phyloP scores from a whole-genome alignment of 805 yeast species.

The Schwanniomyces sp. region DNA sequence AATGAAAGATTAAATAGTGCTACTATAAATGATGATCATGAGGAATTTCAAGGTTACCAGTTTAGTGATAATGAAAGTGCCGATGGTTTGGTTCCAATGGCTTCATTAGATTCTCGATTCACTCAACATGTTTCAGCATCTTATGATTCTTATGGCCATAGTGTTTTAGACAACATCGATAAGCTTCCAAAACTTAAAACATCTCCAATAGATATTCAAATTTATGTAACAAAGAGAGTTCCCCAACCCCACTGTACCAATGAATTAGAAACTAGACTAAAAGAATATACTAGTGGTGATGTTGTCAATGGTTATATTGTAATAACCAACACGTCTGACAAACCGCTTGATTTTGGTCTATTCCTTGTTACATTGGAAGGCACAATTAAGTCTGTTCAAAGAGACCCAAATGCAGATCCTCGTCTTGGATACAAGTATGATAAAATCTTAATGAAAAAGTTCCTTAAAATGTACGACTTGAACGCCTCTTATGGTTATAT shows the following conservation, averaged over 20 bases:
- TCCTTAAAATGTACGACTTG: slow-evolving; percentile 59
- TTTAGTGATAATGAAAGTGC: slow-evolving; percentile 13
- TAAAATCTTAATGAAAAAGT: slow-evolving; percentile 44
- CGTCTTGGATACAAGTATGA: slow-evolving; percentile 18
- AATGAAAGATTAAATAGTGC: slow-evolving; percentile 11
- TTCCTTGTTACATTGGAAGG: slow-evolving; percentile 52
- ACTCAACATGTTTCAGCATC: slow-evolving; percentile 5
- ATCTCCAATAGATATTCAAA: slow-evolving; percentile 49
- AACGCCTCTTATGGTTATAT: slow-evolving; percentile 55
- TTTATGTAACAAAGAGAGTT: slow-evolving; percentile 53
- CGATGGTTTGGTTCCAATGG: slow-evolving; percentile 1
- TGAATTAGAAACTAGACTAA: slow-evolving; percentile 46
- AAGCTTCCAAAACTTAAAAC: slow-evolving; percentile 40
- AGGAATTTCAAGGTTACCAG: slow-evolving; percentile 16
- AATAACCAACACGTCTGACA: slow-evolving; percentile 46
- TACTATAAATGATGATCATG: slow-evolving; percentile 5
- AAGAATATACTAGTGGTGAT: slow-evolving; percentile 43
- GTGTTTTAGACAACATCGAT: slow-evolving; percentile 53
- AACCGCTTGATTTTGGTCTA: slow-evolving; percentile 44
- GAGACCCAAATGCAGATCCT: slow-evolving; percentile 11
- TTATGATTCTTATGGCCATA: slow-evolving; percentile 36
- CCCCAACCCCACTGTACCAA: slow-evolving; percentile 42
- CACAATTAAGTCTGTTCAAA: slow-evolving; percentile 35
- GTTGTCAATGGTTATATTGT: slow-evolving; percentile 45
- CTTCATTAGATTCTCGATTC: neutral